Conservation (phyloP, 305 asterid species). For the Solanum aculeatissimum region DNA sequence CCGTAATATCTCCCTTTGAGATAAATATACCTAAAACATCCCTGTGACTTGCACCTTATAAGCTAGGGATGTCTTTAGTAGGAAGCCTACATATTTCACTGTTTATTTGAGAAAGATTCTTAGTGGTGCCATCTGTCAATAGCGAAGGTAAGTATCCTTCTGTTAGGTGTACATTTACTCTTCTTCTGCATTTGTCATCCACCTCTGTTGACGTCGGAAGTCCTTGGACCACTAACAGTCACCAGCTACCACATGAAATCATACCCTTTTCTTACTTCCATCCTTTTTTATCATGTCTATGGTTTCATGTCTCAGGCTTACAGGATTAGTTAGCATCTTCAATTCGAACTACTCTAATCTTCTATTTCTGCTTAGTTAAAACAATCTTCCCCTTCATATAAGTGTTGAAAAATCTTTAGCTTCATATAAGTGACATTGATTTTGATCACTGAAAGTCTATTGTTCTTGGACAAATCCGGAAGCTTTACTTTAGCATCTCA, state of each 20-base stretch:
- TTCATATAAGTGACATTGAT: neutral
- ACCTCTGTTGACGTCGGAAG: neutral
- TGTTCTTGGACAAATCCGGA: neutral
- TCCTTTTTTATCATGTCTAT: neutral
- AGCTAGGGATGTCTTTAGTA: neutral
- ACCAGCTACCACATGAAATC: neutral
- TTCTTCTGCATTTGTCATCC: neutral
- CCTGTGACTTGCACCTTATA: neutral
- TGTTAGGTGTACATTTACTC: neutral
- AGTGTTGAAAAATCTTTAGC: neutral
- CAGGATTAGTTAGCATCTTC: neutral
- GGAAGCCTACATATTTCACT: neutral
- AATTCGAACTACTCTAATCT: neutral
- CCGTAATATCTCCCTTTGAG: neutral
- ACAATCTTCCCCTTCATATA: too few relatives aligned
- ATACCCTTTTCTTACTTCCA: neutral
- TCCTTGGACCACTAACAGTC: neutral
- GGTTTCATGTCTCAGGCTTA: neutral
- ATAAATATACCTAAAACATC: neutral
- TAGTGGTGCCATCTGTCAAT: neutral
- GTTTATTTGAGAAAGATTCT: neutral
- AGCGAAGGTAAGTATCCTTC: neutral
- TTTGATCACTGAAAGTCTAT: neutral
- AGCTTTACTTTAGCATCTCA: neutral
- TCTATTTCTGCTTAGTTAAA: neutral